A percentile compares a stretch with the other conserved stretches of the same genome.
phyloP scores from a whole-genome alignment of 2,329 filamentous ascomycete species.

The Dryadomyces quercivorus region DNA sequence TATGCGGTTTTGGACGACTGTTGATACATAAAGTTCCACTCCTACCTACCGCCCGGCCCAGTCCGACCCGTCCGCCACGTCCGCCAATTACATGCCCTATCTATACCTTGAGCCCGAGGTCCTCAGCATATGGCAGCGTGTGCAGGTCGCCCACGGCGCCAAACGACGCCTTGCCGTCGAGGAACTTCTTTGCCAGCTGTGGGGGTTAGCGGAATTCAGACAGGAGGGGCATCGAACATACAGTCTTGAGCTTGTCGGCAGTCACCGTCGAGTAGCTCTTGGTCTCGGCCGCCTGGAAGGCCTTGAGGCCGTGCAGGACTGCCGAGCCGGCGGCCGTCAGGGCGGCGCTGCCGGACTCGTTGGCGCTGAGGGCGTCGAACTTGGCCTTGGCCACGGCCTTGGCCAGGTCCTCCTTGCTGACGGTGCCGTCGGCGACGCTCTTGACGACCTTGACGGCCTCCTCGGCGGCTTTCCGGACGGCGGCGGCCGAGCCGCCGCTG shows the following conservation, averaged over 20 bases:
- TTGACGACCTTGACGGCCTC: conserved; percentile 73
- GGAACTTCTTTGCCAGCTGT: conserved; percentile 76
- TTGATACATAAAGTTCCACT: conserved; percentile 10
- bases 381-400: conserved; percentile 91
- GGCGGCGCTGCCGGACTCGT: conserved; percentile 70
- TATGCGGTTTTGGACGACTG: conserved; percentile 3
- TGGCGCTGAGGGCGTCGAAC: conserved; percentile 76
- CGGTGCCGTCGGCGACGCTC: conserved; percentile 61
- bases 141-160: conserved; percentile 85
- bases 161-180: conserved; percentile 81
- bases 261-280: conserved; percentile 53
- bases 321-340: conserved; percentile 72
- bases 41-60: background rate
- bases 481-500: conserved; percentile 52
- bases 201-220: background rate
- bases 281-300: conserved; percentile 1
- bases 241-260: conserved; percentile 71
- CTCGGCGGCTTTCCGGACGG: conserved; percentile 62
- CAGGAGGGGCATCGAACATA: conserved; percentile 32
- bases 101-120: conserved; percentile 89
- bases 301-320: conserved; percentile 56
- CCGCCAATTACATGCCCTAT: conserved; percentile 14
- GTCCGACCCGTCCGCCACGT: background rate
- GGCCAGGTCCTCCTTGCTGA: conserved; percentile 73
- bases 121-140: conserved; percentile 82